Evolutionary conservation across 345 rosid species (phyloP).

Genomic region (Hirschfeldia incana): DNA sequence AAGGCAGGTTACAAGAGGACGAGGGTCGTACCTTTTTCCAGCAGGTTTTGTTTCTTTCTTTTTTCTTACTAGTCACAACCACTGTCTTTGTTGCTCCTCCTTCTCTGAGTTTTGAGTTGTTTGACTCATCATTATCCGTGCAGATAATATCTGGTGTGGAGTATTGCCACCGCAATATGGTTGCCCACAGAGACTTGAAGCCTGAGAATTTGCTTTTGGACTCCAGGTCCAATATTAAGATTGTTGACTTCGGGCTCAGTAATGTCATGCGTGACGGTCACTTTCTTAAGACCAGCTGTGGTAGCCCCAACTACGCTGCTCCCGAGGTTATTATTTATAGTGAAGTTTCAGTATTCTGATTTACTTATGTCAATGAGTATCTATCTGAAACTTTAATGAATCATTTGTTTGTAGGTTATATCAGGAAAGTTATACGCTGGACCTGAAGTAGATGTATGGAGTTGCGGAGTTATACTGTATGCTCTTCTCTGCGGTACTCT

Average conservation of each 20-base stretch:
- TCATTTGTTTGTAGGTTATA: conserved; percentile 56
- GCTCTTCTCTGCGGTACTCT: conserved; percentile 91
- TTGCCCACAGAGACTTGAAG: conserved; percentile 94
- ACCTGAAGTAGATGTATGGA: conserved; percentile 99
- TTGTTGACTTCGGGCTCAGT: conserved; percentile 97
- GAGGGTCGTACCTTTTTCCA: conserved; percentile 93
- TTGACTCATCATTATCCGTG: conserved; percentile 21
- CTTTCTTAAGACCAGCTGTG: conserved; percentile 91
- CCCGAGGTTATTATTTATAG: conserved; percentile 46
- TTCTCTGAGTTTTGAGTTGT: conserved; percentile 16
- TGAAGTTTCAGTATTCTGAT: not conserved
- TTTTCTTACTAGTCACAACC: conserved; percentile 53
- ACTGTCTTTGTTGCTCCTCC: conserved; percentile 20
- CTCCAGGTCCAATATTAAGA: conserved; percentile 84
- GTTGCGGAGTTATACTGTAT: conserved; percentile 94
- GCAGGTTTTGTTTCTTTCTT: conserved; percentile 63
- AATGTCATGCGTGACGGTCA: conserved; percentile 94
- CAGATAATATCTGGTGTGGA: conserved; percentile 95
- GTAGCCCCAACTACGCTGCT: conserved; percentile 98
- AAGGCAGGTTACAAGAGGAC: conserved; percentile 81
- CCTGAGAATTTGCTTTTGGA: conserved; percentile 94
- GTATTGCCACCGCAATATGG: conserved; percentile 91
- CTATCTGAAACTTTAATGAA: not conserved
- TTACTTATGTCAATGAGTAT: not conserved
- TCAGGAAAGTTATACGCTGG: conserved; percentile 92